A percentile compares a stretch with the other conserved stretches of the same genome.
These are phyloP conservation scores for Venturia effusa DNA, from an alignment of 2,329 filamentous ascomycete genomes.

Conservation along the genomic window DNA sequence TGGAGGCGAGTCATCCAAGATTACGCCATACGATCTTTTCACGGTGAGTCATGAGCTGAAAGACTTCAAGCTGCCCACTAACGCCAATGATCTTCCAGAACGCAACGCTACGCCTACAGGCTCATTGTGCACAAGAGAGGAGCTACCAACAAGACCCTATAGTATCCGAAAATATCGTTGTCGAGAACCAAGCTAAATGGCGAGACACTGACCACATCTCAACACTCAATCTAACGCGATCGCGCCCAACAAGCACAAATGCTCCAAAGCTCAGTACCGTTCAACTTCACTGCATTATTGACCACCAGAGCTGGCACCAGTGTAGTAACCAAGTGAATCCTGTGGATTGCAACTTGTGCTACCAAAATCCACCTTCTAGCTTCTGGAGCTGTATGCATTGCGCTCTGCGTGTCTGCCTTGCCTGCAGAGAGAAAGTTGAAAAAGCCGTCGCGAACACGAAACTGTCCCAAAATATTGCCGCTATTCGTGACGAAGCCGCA, in stretches of 20 bases:
- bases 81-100: background rate
- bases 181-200: conserved; percentile 3
- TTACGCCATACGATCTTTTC: background rate
- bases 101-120: background rate
- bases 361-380: conserved; percentile 16
- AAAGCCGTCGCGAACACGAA: background rate
- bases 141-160: background rate
- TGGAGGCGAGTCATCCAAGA: background rate
- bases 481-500: background rate
- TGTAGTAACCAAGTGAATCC: conserved; percentile 23
- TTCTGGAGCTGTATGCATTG: conserved; percentile 28
- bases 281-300: conserved; percentile 24
- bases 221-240: conserved; percentile 13
- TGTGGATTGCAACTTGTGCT: conserved; percentile 27
- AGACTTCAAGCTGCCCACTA: background rate
- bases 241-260: conserved; percentile 14
- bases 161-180: background rate
- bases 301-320: conserved; percentile 20
- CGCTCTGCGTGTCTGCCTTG: conserved; percentile 23
- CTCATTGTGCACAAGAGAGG: background rate
- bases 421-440: conserved; percentile 14
- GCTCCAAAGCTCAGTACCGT: conserved; percentile 20
- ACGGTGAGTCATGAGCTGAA: background rate
- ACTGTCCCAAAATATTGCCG: background rate
- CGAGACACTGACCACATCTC: conserved; percentile 15